Evolutionary conservation across 768 basidiomycete genomes (phyloP).

Genomic region (Boletus reticuloceps): DNA sequence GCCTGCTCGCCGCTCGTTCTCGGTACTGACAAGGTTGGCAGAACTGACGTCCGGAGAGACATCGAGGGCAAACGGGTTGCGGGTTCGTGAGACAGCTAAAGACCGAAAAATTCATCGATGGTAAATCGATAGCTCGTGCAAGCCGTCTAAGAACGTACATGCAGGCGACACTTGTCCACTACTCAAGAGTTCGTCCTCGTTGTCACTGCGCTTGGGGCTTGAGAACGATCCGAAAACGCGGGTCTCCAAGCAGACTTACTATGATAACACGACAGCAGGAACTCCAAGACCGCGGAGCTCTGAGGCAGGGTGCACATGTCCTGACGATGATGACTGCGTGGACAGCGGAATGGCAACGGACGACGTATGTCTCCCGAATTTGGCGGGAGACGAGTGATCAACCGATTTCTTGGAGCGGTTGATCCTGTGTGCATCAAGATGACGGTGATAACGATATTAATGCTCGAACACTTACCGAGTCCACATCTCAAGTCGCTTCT

Average conservation of each 20-base stretch:
- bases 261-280: conserved; percentile 40
- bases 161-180: conserved; percentile 76
- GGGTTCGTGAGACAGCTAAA: conserved; percentile 24
- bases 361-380: conserved; percentile 22
- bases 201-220: conserved; percentile 13
- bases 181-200: conserved; percentile 62
- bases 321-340: conserved; percentile 35
- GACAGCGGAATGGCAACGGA: conserved; percentile 31
- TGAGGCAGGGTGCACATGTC: conserved; percentile 25
- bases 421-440: conserved; percentile 24
- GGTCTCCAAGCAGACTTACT: conserved; percentile 25
- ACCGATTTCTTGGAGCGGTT: conserved; percentile 34
- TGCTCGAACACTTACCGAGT: conserved; percentile 36
- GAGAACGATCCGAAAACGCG: background rate
- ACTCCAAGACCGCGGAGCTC: conserved; percentile 29
- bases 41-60: conserved; percentile 30
- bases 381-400: conserved; percentile 26
- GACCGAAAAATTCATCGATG: background rate
- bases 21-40: conserved; percentile 20
- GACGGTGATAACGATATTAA: background rate
- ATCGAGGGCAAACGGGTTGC: conserved; percentile 23
- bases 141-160: conserved; percentile 40
- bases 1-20: conserved; percentile 12
- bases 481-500: conserved; percentile 50
- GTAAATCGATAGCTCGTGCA: conserved; percentile 11